Base-by-base conservation (phyloP, 1,139 yeast species). In the Geotrichum reessii region DNA sequence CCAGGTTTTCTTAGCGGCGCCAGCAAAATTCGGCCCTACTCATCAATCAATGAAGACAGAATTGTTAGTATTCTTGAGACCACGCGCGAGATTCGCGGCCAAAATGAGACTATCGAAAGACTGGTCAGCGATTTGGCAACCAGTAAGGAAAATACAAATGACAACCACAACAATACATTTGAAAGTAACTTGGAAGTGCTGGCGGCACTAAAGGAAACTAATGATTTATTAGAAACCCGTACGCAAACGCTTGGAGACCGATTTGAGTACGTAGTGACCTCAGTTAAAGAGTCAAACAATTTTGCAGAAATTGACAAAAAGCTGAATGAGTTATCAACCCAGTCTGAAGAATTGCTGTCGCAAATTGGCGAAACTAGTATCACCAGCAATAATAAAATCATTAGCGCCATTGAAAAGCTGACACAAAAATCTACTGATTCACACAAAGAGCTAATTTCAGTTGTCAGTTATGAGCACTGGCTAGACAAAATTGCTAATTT, bases 21-120 rank as follows among this genome's bases (percentile, higher is more conserved):
- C 25, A 25, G 31, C 44, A 37, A 42, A 7, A n/a, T 47, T 27
- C 42, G 52, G n/a, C 55, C 33, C 12, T 52, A 42, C 42, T 24
- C 55, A 46, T 59, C 67, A 11, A 71, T 69, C 48, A 63, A 69
- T 17, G 74, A 72, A 33, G 70, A 67, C 42, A 71, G 69, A 47
- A 59, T 74, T 28, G 63, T 60, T 4, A 71, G 67, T 49, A 62
- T 75, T 7, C 53, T 67, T 12, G 74, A 73, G 12, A 59, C 66
- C 0, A 69, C 74, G 56, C 59, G 61, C 8, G 61, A 62, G 11
- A 57, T 74, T 46, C 71, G 67, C 56, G 62, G 65, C n/a, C 66
- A 70, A 25, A 64, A 74, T 3, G 65, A 64, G 47, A 61, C 66
- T 2, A 70, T 78, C 12, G 75, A 74, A 53, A 66, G 66, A 5